phyloP scores from a whole-genome alignment of 176 grass and related monocot genomes.

The Musa itinerans region DNA sequence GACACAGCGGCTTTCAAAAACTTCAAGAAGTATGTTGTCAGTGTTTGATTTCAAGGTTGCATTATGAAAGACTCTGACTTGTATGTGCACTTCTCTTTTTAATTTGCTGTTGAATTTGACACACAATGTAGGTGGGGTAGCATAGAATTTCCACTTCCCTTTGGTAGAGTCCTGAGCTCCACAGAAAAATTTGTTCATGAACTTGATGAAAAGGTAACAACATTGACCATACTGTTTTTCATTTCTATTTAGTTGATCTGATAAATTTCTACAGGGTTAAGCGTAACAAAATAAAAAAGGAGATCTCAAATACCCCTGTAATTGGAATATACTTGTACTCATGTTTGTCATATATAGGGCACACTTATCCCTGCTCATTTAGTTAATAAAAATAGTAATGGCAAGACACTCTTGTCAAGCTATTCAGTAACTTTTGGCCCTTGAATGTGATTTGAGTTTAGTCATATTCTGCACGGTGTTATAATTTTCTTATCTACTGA shows the following conservation, averaged over 20 bases:
- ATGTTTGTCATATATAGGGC: too few relatives aligned
- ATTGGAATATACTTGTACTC: neutral
- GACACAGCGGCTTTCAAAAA: slow-evolving; percentile 96
- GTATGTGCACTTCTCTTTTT: too few relatives aligned
- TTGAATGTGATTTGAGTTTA: too few relatives aligned
- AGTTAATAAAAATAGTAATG: too few relatives aligned
- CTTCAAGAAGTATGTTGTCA: slow-evolving; percentile 65
- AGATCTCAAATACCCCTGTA: too few relatives aligned
- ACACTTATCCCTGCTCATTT: too few relatives aligned
- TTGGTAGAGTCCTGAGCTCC: slow-evolving; percentile 64
- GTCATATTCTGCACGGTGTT: too few relatives aligned
- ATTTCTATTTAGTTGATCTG: neutral
- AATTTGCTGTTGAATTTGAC: neutral
- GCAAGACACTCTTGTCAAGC: too few relatives aligned
- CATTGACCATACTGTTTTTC: neutral
- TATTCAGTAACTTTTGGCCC: too few relatives aligned
- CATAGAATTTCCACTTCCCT: slow-evolving; percentile 78
- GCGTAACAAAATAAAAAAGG: too few relatives aligned
- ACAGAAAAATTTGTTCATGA: slow-evolving; percentile 85
- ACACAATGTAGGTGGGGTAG: slow-evolving; percentile 57
- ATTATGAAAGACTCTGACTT: too few relatives aligned
- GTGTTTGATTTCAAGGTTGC: neutral
- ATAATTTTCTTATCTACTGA: too few relatives aligned
- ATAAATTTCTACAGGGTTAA: neutral
- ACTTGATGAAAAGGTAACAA: slow-evolving; percentile 71